Evolutionary conservation across 2,329 filamentous ascomycete species (phyloP), one percentile per base, ranked within the genome.

Genomic region (Penicillium rolfsii): DNA sequence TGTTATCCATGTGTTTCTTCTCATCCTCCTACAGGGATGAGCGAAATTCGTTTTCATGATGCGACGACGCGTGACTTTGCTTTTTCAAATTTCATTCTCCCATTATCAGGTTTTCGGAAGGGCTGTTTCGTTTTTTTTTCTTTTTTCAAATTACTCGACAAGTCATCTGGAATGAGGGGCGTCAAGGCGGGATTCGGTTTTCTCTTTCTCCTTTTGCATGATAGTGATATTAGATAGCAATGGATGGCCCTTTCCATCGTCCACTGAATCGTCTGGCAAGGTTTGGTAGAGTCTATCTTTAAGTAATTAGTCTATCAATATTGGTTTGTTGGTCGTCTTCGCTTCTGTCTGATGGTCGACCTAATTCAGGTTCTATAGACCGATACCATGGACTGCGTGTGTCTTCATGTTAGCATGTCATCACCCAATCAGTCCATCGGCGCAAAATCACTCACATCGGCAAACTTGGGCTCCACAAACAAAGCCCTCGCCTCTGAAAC

Each of bases 401-500:
- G 16, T 26, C 19, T 22, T 40, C 12, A 33, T n/a, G 45, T 55
- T 50, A 59, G 57, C 45, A 8, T 24, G 12, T 26, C 14, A 41
- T n/a, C 14, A 1, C 22, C 33, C 11, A 35, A 35, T 35, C 33
- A 35, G 33, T 35, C 33, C 33, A 35, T 35, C 9, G 6, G 33
- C 11, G 12, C 9, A 12, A 35, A 14, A 41, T 5, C 48, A 72
- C 73, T 66, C 63, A 75, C 73, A 60, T 73, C 67, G 2, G 72
- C 73, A 68, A 76, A 76, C 64, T 71, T 76, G 1, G 75, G 75
- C 65, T 77, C 73, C 38, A 77, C 61, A 65, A 77, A 77, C 68
- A 77, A 70, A 41, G 74, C 74, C 62, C 67, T 74, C n/a, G 67
- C 74, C 65, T 77, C 73, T 12, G 74, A 70, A 55, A 76, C 72